These are phyloP conservation scores for Clarkia xantiana DNA, from an alignment of 345 rosid species.

Conservation along the genomic window DNA sequence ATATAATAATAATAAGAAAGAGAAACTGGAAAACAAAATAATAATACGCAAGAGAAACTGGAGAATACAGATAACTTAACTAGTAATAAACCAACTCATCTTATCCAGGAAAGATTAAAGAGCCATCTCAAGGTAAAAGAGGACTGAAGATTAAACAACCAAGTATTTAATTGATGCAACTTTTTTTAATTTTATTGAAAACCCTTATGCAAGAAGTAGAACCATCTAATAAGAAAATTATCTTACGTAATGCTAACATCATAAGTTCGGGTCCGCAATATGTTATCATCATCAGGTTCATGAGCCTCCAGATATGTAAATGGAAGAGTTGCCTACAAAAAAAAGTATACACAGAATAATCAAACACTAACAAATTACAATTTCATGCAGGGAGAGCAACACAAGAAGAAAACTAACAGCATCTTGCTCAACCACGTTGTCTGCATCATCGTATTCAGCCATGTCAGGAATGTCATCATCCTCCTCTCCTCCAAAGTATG, in stretches of 20 bases:
- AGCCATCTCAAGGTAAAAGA: not conserved
- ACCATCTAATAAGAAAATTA: not conserved
- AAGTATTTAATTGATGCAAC: not conserved
- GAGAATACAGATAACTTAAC: no score
- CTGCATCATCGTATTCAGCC: conserved; percentile 71
- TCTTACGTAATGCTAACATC: conserved; percentile 97
- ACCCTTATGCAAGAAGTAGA: not conserved
- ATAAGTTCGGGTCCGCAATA: conserved; percentile 84
- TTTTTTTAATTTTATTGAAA: not conserved
- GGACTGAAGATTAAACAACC: not conserved
- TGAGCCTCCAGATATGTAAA: conserved; percentile 64
- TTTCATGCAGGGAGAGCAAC: no score
- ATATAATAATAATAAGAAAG: no score
- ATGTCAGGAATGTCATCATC: conserved; percentile 87
- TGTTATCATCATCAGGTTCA: conserved; percentile 84
- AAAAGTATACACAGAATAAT: not conserved
- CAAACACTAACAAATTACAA: conserved; percentile 30
- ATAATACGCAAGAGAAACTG: no score
- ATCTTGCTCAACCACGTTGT: conserved; percentile 58
- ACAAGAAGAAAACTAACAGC: conserved; percentile 7
- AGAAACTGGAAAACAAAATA: no score
- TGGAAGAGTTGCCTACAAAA: conserved; percentile 72
- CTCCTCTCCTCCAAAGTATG: conserved; percentile 71
- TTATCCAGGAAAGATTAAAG: not conserved
- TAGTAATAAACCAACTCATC: no score